These are phyloP conservation scores for Phytopythium sindhum DNA, from an alignment of 352 stramenopile species.

Conservation along the genomic window DNA sequence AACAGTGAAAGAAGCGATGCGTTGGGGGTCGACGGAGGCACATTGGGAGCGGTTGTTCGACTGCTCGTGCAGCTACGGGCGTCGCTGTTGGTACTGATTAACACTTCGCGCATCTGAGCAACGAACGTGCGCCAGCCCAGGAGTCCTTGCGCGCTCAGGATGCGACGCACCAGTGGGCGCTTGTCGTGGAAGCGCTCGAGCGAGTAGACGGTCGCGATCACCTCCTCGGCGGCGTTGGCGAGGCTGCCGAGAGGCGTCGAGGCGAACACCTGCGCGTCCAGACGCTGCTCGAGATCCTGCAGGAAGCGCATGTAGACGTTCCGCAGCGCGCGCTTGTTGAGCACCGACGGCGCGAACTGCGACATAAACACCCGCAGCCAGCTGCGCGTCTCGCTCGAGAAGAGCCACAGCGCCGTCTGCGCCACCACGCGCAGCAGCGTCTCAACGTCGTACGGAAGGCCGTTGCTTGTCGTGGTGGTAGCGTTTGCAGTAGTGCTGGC, in stretches of 20 bases:
- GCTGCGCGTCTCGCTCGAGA: slow-evolving; percentile 33
- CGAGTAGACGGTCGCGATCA: slow-evolving; percentile 63
- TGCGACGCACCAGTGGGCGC: slow-evolving; percentile 41
- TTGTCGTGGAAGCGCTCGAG: slow-evolving; percentile 39
- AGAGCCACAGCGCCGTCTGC: slow-evolving; percentile 48
- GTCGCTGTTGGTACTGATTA: slow-evolving; percentile 19
- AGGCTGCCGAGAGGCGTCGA: slow-evolving; percentile 33
- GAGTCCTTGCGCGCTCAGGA: slow-evolving; percentile 49
- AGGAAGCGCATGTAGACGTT: slow-evolving; percentile 45
- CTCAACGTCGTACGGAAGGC: slow-evolving; percentile 29
- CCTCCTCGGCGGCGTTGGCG: slow-evolving; percentile 51
- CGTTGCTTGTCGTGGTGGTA: not conserved
- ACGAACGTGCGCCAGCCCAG: slow-evolving; percentile 55
- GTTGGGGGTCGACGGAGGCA: not conserved
- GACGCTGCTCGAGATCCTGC: slow-evolving; percentile 32
- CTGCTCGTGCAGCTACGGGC: not conserved
- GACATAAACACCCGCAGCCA: slow-evolving; percentile 46
- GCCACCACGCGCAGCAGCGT: slow-evolving; percentile 34
- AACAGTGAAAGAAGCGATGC: slow-evolving; percentile 2
- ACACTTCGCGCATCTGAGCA: slow-evolving; percentile 64
- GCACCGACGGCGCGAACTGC: slow-evolving; percentile 22
- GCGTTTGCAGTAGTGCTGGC: slow-evolving; percentile 7
- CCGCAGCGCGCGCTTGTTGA: slow-evolving; percentile 45
- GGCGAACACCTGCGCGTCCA: slow-evolving; percentile 47
- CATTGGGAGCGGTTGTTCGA: not conserved